Percentiles rank a stretch among this genome's conserved stretches.
These are phyloP conservation scores for Talaromyces borbonicus DNA, from an alignment of 495 filamentous ascomycete genomes.

Conservation along the genomic window DNA sequence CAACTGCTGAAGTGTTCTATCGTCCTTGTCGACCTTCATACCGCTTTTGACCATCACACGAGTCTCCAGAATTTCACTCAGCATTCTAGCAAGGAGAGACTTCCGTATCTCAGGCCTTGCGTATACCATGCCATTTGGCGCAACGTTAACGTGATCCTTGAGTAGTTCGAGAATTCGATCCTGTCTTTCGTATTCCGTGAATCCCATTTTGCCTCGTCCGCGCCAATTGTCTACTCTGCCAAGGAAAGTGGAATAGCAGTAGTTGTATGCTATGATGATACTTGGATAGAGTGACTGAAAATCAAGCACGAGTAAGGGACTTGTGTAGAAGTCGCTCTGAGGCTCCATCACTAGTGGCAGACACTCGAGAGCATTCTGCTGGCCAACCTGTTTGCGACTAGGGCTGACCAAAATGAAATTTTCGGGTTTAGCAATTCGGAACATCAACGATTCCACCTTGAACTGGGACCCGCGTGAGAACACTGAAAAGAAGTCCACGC, in stretches of 20 bases:
- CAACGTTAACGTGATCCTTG: slow-evolving; percentile 80
- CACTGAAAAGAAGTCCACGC: slow-evolving; percentile 93
- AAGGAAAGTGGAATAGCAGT: slow-evolving; percentile 96
- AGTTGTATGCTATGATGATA: slow-evolving; percentile 98
- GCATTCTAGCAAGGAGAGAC: slow-evolving; percentile 90
- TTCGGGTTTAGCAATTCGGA: slow-evolving; percentile 94
- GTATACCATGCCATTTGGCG: slow-evolving; percentile 96
- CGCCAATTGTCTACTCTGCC: slow-evolving; percentile 79
- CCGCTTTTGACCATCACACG: slow-evolving; percentile 96
- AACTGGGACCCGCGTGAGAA: slow-evolving; percentile 92
- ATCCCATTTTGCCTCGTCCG: slow-evolving; percentile 90
- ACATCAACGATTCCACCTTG: slow-evolving; percentile 98
- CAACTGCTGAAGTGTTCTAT: slow-evolving; percentile 74
- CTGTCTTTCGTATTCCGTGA: slow-evolving; percentile 70
- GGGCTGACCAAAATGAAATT: slow-evolving; percentile 88
- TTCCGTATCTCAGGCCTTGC: slow-evolving; percentile 76
- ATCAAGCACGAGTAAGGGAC: slow-evolving; percentile 82
- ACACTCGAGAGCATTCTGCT: slow-evolving; percentile 92
- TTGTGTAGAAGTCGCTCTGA: slow-evolving; percentile 86
- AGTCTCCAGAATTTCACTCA: slow-evolving; percentile 91
- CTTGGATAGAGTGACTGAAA: slow-evolving; percentile 96
- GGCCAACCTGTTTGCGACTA: slow-evolving; percentile 80
- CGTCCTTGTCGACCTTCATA: slow-evolving; percentile 91
- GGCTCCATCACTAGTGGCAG: slow-evolving; percentile 96
- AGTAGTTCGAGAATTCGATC: slow-evolving; percentile 67